Evolutionary conservation across 345 rosid genomes (phyloP), one percentile per base, ranked within the genome.

Genomic region (Salix purpurea): DNA sequence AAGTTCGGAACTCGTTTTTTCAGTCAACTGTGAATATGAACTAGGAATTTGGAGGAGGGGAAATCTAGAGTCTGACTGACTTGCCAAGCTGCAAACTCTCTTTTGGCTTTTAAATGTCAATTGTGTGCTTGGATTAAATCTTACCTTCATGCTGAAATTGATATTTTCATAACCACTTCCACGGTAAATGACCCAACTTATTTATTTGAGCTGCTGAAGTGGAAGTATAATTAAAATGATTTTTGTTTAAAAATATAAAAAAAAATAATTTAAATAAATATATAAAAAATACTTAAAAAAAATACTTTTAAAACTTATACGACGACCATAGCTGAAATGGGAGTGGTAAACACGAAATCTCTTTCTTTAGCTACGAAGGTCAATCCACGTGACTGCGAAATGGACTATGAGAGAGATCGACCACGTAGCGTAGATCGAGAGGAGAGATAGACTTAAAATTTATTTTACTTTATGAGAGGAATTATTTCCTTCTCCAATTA

Each of bases 21-120:
- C 18, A 60, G 76, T 79, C 82, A 69, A 69, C 66, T 14, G 26
- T 73, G 72, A 52, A 66, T 48, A 36, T 78, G 44, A 40, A 40
- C 44, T 16, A 9, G 71, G 71, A 34, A 36, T 19, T 18, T 40
- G 44, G 13, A 40, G 44, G 44, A 2, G 24, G 0, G n/a, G 23
- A 19, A 6, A 21, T 1, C 18, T 21, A 19, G 70, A 6, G 28
- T 70, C 73, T 32, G 74, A 56, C 50, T 32, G 74, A 56, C 32
- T 30, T 1, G 18, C 2, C 14, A 18, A 12, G 11, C 23, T 34
- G n/a, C 11, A 12, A 66, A 19, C 69, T 32, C 4, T 54, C 7
- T 56, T 3, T n/a, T n/a, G 5, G 13, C 26, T 9, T 54, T 54
- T 46, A 14, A 46, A 46, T 16, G 50, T 46, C 16, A 46, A 14